Conservation (phyloP, 192 early-diverging fungal genomes). For the Coemansia erecta region DNA sequence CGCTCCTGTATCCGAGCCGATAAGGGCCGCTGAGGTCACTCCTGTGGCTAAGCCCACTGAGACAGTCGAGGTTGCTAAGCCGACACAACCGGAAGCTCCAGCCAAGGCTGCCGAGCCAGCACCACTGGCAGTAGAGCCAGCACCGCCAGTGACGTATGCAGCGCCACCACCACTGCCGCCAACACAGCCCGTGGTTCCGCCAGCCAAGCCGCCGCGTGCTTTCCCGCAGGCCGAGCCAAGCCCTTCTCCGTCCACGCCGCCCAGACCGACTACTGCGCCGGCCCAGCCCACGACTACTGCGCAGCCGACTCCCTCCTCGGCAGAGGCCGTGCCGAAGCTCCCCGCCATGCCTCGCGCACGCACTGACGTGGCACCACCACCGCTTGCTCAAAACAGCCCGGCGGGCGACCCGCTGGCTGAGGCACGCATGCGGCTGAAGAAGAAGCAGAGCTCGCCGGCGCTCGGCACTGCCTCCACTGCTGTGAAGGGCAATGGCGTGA, state of each 20-base stretch:
- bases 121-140: not conserved
- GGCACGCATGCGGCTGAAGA: conserved; percentile 41
- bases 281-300: conserved; percentile 18
- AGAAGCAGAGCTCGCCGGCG: conserved; percentile 43
- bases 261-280: conserved; percentile 2
- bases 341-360: conserved; percentile 25
- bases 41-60: not conserved
- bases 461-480: conserved; percentile 9
- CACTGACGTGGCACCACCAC: conserved; percentile 18
- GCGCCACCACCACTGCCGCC: too few relatives aligned
- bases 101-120: too few relatives aligned
- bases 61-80: not conserved
- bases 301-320: conserved; percentile 5
- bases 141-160: too few relatives aligned
- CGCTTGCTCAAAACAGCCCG: not conserved
- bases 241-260: not conserved
- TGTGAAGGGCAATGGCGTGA: not conserved
- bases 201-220: conserved; percentile 18
- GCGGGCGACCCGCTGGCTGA: conserved; percentile 33
- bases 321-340: conserved; percentile 16
- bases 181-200: too few relatives aligned
- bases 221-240: not conserved
- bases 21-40: not conserved
- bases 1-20: too few relatives aligned
- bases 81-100: not conserved